Base-by-base conservation (phyloP, 176 grass and related monocot species). In the Saccharum spontaneum region DNA sequence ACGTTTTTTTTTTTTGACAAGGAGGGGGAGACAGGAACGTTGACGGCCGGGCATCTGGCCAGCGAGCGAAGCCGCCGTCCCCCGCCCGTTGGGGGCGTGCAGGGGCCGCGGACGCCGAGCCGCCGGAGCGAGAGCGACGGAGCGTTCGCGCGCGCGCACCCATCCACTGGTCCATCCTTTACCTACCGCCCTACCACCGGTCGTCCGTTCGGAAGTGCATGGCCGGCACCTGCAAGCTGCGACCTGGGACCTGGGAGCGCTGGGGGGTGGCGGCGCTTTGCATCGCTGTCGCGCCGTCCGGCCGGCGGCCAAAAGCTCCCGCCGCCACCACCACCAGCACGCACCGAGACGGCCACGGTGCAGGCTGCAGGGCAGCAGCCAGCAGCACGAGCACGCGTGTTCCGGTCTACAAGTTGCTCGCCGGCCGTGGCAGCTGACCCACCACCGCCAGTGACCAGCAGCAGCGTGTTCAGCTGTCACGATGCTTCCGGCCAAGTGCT, bases 41-140 rank as follows among this genome's bases (percentile, higher is more conserved):
- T 38, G 71, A 60, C 22, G 74, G 14, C 34, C 8, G 8, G 38
- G 49, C 20, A 71, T 86, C 67, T 79, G 84, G 40, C 76, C 84
- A 54, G 22, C 34, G 39, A n/a, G 6, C 9, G 43, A 18, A 34
- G 16, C 44, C 44, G 45, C 16, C 37, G 37, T 14, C 43, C 43
- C 68, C 20, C 83, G 75, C 1, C 75, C 75, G 20, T 62, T 79
- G 66, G 75, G 5, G 23, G 39, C 28, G 11, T 45, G 28, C 20
- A 71, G 61, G 66, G 20, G 66, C 75, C n/a, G n/a, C n/a, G n/a
- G n/a, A n/a, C n/a, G n/a, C n/a, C n/a, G n/a, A n/a, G n/a, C n/a
- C 22, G 57, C 18, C 54, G 8, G 2, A n/a, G 1, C 49, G 49
- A 52, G 17, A 20, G 15, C 15, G 49, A 54, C 54, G 20, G 55